Conservation (phyloP, 2,329 filamentous ascomycete genomes). For the Chalara sp. region DNA sequence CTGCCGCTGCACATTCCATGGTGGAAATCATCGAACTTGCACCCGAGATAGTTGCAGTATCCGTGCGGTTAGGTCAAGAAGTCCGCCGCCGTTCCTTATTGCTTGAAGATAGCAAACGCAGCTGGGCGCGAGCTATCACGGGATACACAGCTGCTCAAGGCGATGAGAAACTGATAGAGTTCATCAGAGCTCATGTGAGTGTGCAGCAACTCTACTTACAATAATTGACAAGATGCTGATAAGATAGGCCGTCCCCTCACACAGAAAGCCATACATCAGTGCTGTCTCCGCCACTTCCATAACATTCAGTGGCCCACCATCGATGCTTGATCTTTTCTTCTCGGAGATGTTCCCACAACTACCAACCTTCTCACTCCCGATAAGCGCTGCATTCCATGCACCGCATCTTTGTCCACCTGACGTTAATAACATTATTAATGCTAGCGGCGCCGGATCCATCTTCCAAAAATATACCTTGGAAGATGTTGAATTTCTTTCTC, state of each 20-base stretch:
- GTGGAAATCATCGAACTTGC: constrained; percentile 1
- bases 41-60: constrained; percentile 6
- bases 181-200: too few relatives aligned
- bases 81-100: constrained; percentile 8
- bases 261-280: constrained; percentile 5
- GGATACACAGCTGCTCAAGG: constrained; percentile 2
- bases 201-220: background rate
- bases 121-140: background rate
- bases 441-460: too few relatives aligned
- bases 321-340: constrained; percentile 2
- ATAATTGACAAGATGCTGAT: background rate
- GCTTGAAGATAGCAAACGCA: constrained; percentile 5
- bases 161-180: too few relatives aligned
- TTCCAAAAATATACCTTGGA: too few relatives aligned
- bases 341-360: background rate
- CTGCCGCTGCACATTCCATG: too few relatives aligned
- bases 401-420: constrained; percentile 9
- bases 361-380: background rate
- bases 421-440: constrained; percentile 23
- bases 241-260: constrained; percentile 1
- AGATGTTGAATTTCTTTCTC: too few relatives aligned
- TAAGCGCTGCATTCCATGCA: constrained; percentile 17
- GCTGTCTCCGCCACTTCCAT: background rate
- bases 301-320: constrained; percentile 8
- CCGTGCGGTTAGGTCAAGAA: constrained; percentile 12